phyloP scores from a whole-genome alignment of 371 early-diverging fungal genomes.

The Blastocladiella emersonii region DNA sequence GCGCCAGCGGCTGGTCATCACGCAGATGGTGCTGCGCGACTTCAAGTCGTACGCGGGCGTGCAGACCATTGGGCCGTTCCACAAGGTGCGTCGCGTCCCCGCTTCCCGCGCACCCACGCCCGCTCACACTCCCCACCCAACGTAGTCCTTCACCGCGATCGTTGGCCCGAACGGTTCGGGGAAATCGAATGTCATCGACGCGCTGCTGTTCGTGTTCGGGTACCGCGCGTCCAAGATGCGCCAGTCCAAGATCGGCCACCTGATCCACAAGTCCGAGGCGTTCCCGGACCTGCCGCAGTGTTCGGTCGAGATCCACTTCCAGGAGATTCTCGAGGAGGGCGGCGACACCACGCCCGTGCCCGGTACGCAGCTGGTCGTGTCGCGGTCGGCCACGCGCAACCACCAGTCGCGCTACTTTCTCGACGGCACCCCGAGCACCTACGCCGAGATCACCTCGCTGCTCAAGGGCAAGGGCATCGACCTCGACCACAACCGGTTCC shows the following conservation, averaged over 20 bases:
- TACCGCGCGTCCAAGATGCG: constrained; percentile 98
- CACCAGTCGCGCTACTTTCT: constrained; percentile 63
- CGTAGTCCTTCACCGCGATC: constrained; percentile 6
- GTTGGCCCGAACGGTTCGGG: constrained; percentile 7
- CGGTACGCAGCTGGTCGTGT: constrained; percentile 56
- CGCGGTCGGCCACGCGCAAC: constrained; percentile 63
- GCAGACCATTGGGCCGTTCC: constrained; percentile 84
- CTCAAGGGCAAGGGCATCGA: constrained; percentile 87
- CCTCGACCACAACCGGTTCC: constrained; percentile 96
- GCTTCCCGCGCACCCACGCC: too few species aligned
- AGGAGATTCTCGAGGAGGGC: constrained; percentile 56
- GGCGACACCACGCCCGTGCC: constrained; percentile 44
- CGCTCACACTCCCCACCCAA: too few species aligned
- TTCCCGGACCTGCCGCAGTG: constrained; percentile 55
- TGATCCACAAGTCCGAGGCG: constrained; percentile 89
- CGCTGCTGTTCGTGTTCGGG: constrained; percentile 98
- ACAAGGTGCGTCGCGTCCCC: background rate
- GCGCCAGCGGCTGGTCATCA: constrained; percentile 64
- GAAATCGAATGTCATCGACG: constrained; percentile 97
- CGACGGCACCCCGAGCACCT: constrained; percentile 56
- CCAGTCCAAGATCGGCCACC: constrained; percentile 87
- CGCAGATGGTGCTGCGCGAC: constrained; percentile 80
- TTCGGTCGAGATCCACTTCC: constrained; percentile 90
- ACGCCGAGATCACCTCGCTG: constrained; percentile 74
- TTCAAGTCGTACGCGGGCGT: constrained; percentile 94